Conservation (phyloP, 225 moss, liverwort and hornwort species). For the Marchantia polymorpha region DNA sequence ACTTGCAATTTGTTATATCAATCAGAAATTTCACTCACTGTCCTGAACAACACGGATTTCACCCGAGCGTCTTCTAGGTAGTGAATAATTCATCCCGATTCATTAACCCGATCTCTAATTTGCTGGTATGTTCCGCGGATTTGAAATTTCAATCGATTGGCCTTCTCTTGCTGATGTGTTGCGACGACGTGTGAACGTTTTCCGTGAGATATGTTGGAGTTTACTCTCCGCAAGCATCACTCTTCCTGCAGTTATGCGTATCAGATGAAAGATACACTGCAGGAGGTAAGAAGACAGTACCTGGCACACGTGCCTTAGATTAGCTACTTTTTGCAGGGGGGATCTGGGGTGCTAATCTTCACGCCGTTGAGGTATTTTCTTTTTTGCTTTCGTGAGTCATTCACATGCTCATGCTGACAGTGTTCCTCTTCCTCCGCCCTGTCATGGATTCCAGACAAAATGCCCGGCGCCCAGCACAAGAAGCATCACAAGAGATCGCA, state of each 20-base stretch:
- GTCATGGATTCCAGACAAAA: slow-evolving; percentile 7
- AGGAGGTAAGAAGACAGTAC: background rate
- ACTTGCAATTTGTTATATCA: background rate
- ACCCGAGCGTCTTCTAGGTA: background rate
- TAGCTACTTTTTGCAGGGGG: background rate
- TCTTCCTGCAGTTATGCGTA: background rate
- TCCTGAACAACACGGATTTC: background rate
- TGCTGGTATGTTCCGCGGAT: background rate
- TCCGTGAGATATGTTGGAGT: background rate
- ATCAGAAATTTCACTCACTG: background rate
- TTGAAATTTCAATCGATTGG: background rate
- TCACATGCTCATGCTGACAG: background rate
- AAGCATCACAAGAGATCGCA: slow-evolving; percentile 18
- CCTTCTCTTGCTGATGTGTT: background rate
- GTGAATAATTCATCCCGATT: background rate
- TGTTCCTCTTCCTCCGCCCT: background rate
- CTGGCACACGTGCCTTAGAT: background rate
- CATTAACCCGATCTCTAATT: background rate
- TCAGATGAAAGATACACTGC: background rate
- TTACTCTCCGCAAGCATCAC: background rate
- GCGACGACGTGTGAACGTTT: background rate
- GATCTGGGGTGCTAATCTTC: background rate
- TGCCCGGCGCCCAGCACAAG: slow-evolving; percentile 18
- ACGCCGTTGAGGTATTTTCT: background rate
- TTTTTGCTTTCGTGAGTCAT: background rate